Base-by-base conservation (phyloP, 2,329 filamentous ascomycete species). In the Alternaria alternata region DNA sequence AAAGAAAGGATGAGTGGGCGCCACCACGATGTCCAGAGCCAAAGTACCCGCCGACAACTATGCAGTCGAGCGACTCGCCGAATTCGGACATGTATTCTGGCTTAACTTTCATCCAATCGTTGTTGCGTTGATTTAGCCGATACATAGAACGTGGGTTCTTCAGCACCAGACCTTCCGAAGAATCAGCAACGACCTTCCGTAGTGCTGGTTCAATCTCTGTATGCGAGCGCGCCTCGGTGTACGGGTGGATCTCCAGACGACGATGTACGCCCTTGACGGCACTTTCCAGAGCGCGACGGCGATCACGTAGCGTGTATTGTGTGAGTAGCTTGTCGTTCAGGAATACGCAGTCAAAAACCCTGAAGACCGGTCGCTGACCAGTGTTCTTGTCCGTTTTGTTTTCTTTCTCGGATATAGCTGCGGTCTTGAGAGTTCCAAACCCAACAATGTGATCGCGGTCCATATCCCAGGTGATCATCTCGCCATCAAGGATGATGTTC, bases 401-500 rank as follows among this genome's bases (percentile, higher is more conserved):
- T 62, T 88, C 87, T 72, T 94, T 89, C 70, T 94, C 91, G 0
- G 89, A 85, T 32, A 96, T 79, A 0, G 94, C 94, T 0, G 94
- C 94, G 1, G 93, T 94, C 79, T 99, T 99, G 49, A 99, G 84
- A 0, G 92, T 96, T 7, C 95, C 95, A 76, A 99, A 99, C 0
- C 91, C 88, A 16, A 96, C 90, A 53, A 95, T 91, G 56, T 91
- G 91, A 79, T 97, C 91, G 51, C 91, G 84, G 44, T 90, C 88
- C 62, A 93, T 91, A 74, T 98, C 93, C 95, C 95, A 99, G 0
- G 94, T 97, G 59, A 99, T 93, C 95, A 99, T 99, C 77, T 99
- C 95, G 9, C 95, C 95, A 71, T 99, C 95, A 0, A 99, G 84
- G 51, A 99, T 97, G 65, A 97, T 85, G 73, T 92, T 97, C 16